Base-by-base conservation (phyloP, 1,284 basidiomycete genomes). In the Ganoderma sp. region DNA sequence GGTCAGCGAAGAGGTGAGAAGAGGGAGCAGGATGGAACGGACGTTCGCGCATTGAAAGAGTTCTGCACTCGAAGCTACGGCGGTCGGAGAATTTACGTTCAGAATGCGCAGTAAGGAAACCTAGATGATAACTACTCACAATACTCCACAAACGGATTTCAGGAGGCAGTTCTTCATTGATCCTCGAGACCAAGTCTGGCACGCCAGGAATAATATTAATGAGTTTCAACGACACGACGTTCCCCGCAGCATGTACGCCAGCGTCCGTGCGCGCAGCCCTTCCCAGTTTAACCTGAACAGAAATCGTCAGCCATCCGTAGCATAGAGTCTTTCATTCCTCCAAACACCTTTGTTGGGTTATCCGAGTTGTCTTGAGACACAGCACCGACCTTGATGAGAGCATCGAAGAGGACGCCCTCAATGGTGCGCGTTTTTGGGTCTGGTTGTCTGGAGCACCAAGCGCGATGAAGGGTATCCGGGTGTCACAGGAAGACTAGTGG, bases 241-340 rank as follows among this genome's bases (percentile, higher is more conserved):
- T 99, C 14, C 97, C 95, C 8, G 96, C 97, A 6, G 98, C 98
- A 77, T 99, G 97, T 6, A 99, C 98, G 22, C 98, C 98, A 1
- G 97, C 94, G 79, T 99, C 98, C 0, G 98, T 99, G 2, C 98
- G 85, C 7, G 98, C 98, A 2, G 97, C 95, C 48, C 98, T 89
- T 57, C 90, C 90, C 15, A 99, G 87, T 61, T 87, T 88, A 64
- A 97, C 93, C 94, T 95, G 59, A 12, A 34, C 7, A 1, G 2
- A 34, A 10, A 12, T 6, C 50, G 37, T 12, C 28, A 25, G 42
- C 5, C 25, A 42, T n/a, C 3, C 39, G 25, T 12, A 7, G 42
- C 17, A 48, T 22, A 39, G 34, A 39, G 17, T 32, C 34, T 45
- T 42, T 19, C 19, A 14, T 60, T 7, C 37, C 41, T 43, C 28